Evolutionary conservation across 805 yeast genomes (phyloP), one percentile per base, ranked within the genome.

Genomic region (Cephaloascus albidus): DNA sequence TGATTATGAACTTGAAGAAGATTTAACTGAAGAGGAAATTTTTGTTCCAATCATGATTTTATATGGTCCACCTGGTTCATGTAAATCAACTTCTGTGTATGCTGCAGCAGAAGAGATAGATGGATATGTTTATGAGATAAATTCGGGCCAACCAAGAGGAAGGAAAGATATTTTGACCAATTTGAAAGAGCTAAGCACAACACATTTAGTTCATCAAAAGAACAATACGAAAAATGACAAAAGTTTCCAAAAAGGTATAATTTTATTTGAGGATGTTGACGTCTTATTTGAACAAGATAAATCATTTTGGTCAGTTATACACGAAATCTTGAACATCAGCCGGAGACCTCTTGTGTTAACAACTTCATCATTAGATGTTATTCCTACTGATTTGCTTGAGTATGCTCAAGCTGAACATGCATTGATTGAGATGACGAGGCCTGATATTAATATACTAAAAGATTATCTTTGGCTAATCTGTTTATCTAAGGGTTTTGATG

Each of bases 261-360:
- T 93, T 3, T 57, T 93, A 27, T 67, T 90, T 41, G 96, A 89
- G 48, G 96, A 90, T 50, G 89, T 85, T 33, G 96, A 90, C 53
- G 65, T 85, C 10, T 55, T 89, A 16, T 86, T 82, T 50, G 86
- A 77, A 39, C 77, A 74, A 26, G 97, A 93, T 50, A 76, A 73
- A 41, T 77, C 78, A 2, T 89, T 90, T 52, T 93, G 97, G 96
- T 52, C 68, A 1, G 77, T 81, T 2, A 68, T 87, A 2, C 74
- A 72, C 36, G 80, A 76, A 37, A 66, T 85, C 12, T 57, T 87
- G 32, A 65, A 67, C 30, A 68, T 72, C 15, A 70, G 86, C 0
- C 65, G 85, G 46, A 61, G 89, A 39, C 95, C 95, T 0, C 69
- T 86, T 0, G 68, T 85, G 1, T 44, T 86, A 12, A 81, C 88